These are phyloP conservation scores for Odonthalia washingtoniensis DNA, from an alignment of 31 red algal genomes.

Conservation along the genomic window DNA sequence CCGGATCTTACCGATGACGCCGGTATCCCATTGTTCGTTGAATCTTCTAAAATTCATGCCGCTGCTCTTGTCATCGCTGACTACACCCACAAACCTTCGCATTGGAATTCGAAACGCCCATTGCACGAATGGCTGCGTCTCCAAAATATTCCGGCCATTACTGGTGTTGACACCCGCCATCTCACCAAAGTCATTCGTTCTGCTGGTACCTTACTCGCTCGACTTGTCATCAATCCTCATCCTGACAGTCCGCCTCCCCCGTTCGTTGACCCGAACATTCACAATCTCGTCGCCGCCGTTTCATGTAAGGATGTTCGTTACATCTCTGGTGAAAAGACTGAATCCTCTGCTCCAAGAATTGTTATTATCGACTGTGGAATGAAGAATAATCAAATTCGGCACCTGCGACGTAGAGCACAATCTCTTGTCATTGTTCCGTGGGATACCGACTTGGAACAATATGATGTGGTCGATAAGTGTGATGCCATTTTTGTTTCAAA, in stretches of 20 bases:
- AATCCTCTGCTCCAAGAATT: constrained; percentile 62
- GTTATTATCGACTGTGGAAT: constrained; percentile 92
- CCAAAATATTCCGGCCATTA: constrained; percentile 80
- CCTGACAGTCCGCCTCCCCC: background rate
- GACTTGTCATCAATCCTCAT: constrained; percentile 68
- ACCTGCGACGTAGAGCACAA: constrained; percentile 42
- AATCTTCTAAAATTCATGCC: constrained; percentile 80
- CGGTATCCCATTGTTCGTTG: constrained; percentile 64
- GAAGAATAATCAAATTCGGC: constrained; percentile 96
- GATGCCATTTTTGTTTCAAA: constrained; percentile 97
- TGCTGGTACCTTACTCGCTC: constrained; percentile 83
- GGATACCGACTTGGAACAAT: constrained; percentile 61
- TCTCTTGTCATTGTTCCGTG: constrained; percentile 86
- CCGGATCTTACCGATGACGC: constrained; percentile 41
- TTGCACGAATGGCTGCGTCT: constrained; percentile 74
- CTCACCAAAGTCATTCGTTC: constrained; percentile 93
- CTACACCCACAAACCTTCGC: constrained; percentile 79
- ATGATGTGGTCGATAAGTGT: constrained; percentile 41
- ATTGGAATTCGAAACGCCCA: constrained; percentile 83
- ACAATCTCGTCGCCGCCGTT: constrained; percentile 88
- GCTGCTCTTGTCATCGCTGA: constrained; percentile 83
- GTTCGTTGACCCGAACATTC: constrained; percentile 72
- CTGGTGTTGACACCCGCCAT: constrained; percentile 93
- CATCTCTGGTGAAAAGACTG: constrained; percentile 26
- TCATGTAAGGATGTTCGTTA: constrained; percentile 52